These are phyloP conservation scores for Pyronema omphalodes DNA, from an alignment of 495 filamentous ascomycete species.

Conservation along the genomic window DNA sequence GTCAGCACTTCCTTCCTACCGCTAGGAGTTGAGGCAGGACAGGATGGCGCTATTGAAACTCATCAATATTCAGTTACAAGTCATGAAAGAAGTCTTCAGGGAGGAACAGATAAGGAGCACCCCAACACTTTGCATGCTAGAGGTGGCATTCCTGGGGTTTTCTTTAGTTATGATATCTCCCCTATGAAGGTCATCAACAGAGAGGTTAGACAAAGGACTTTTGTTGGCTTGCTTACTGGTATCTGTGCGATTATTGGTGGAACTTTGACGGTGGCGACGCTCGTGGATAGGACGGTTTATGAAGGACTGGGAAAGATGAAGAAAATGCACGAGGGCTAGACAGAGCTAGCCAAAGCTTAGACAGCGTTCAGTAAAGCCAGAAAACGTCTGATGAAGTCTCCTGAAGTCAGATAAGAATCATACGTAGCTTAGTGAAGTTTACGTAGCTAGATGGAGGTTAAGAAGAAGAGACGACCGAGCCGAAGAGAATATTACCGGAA, in stretches of 20 bases:
- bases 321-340: conserved; percentile 48
- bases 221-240: conserved; percentile 78
- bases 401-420: too few species aligned
- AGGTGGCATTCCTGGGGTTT: conserved; percentile 89
- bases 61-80: conserved; percentile 96
- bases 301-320: conserved; percentile 67
- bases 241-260: conserved; percentile 89
- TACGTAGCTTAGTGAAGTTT: too few species aligned
- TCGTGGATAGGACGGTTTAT: conserved; percentile 78
- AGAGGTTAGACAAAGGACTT: conserved; percentile 70
- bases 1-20: conserved; percentile 89
- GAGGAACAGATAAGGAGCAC: conserved; percentile 67
- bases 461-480: too few species aligned
- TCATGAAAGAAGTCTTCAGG: conserved; percentile 68
- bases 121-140: conserved; percentile 72
- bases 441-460: too few species aligned
- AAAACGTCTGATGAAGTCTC: not conserved
- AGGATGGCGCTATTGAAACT: conserved; percentile 52
- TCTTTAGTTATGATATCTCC: conserved; percentile 98
- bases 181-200: conserved; percentile 99
- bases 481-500: too few species aligned
- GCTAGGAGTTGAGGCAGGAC: conserved; percentile 30
- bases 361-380: too few species aligned
- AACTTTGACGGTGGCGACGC: conserved; percentile 87
- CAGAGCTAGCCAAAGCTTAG: too few species aligned